Percentiles rank a stretch among this genome's conserved stretches.
These are phyloP conservation scores for Phytophthora pseudosyringae DNA, from an alignment of 352 stramenopile species.

Conservation along the genomic window DNA sequence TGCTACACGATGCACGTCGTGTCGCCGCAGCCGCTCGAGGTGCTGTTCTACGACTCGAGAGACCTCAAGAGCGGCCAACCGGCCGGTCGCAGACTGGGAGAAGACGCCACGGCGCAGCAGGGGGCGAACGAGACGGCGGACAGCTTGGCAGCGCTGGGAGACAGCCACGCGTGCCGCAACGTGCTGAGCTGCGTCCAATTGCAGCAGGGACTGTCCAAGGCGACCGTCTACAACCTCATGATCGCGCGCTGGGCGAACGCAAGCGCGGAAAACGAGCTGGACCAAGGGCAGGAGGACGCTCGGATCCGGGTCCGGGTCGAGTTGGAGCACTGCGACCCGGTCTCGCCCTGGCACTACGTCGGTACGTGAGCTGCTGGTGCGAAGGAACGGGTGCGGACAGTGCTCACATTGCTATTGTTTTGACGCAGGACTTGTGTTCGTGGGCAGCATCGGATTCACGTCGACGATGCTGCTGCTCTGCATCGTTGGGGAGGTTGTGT, in stretches of 20 bases:
- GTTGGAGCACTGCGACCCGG: conserved; percentile 50
- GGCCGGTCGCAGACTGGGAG: conserved; percentile 18
- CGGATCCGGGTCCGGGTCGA: conserved; percentile 30
- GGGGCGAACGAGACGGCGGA: conserved; percentile 9
- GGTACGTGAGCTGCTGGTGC: conserved; percentile 27
- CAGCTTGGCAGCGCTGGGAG: conserved; percentile 16
- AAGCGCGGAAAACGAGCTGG: not conserved
- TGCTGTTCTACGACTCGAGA: conserved; percentile 58
- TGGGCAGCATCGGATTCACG: conserved; percentile 50
- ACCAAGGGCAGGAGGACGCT: conserved; percentile 6
- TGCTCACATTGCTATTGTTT: not conserved
- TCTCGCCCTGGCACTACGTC: conserved; percentile 46
- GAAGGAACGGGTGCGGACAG: too few relatives aligned
- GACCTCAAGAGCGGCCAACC: conserved; percentile 28
- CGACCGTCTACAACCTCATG: conserved; percentile 51
- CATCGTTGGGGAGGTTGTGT: conserved; percentile 52
- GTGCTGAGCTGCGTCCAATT: conserved; percentile 40
- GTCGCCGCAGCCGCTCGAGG: conserved; percentile 50
- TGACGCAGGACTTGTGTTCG: conserved; percentile 43
- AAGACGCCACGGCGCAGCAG: conserved; percentile 5
- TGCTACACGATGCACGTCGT: conserved; percentile 58
- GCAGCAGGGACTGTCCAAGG: conserved; percentile 43
- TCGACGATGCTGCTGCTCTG: conserved; percentile 50
- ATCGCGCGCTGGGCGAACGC: conserved; percentile 37
- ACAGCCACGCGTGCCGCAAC: conserved; percentile 36